Conservation (phyloP, 208 protist species). For the Zelonia costaricensis region DNA sequence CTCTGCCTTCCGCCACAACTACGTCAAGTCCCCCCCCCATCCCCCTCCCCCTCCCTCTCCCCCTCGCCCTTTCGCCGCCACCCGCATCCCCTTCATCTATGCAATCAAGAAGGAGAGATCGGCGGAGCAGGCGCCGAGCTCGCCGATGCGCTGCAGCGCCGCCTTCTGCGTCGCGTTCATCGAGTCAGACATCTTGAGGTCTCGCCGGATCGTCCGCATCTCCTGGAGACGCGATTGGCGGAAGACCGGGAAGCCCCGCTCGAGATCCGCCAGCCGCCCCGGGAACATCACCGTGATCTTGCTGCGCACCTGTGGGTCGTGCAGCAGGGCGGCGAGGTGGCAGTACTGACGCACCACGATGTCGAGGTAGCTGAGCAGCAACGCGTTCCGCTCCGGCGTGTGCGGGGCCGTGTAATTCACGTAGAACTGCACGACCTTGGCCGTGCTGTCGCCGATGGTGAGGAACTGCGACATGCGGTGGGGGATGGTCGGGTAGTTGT, state of each 20-base stretch:
- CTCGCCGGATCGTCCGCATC: constrained; percentile 9
- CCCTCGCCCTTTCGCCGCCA: too few relatives aligned
- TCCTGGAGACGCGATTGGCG: constrained; percentile 1
- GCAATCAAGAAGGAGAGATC: constrained; percentile 18
- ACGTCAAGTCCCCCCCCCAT: too few relatives aligned
- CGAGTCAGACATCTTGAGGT: constrained; percentile 9
- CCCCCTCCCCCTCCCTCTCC: too few relatives aligned
- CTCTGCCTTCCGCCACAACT: too few relatives aligned
- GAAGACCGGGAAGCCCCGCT: constrained; percentile 10
- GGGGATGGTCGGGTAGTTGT: constrained; percentile 18
- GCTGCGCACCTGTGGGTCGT: constrained; percentile 12
- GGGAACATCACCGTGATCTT: not conserved
- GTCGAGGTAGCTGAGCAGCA: constrained; percentile 25
- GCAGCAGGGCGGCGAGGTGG: constrained; percentile 13
- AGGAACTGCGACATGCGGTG: constrained; percentile 25
- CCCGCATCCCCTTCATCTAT: too few relatives aligned
- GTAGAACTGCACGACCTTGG: constrained; percentile 6
- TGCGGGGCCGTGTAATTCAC: constrained; percentile 3
- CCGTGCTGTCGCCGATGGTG: constrained; percentile 7
- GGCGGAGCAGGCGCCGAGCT: constrained; percentile 11
- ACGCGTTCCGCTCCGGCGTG: constrained; percentile 13
- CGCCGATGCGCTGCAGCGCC: not conserved
- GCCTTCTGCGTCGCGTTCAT: constrained; percentile 11
- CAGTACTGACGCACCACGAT: constrained; percentile 35
- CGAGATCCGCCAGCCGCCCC: not conserved